These are phyloP conservation scores for Neurospora tetraspora DNA, from an alignment of 495 filamentous ascomycete genomes.

Conservation along the genomic window DNA sequence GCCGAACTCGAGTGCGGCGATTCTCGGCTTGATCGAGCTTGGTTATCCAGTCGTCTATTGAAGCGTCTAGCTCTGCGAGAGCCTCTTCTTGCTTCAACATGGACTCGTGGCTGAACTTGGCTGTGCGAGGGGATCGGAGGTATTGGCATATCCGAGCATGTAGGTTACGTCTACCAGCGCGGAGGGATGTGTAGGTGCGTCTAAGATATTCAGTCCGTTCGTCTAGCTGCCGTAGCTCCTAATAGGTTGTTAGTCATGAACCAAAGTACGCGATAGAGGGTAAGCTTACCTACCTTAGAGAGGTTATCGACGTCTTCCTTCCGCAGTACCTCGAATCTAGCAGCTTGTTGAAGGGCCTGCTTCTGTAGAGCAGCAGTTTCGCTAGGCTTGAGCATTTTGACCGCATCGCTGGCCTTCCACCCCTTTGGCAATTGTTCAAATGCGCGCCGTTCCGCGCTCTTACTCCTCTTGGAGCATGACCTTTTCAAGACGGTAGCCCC, in stretches of 20 bases:
- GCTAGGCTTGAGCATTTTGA: conserved; percentile 29
- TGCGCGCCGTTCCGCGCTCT: conserved; percentile 37
- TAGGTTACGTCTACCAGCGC: conserved; percentile 55
- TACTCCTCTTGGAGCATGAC: conserved; percentile 27
- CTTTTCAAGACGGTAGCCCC: conserved; percentile 24
- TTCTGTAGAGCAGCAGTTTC: conserved; percentile 47
- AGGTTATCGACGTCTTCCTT: conserved; percentile 56
- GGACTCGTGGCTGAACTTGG: conserved; percentile 55
- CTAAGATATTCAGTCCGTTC: conserved; percentile 62
- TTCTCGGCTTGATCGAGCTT: conserved; percentile 72
- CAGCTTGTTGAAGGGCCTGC: conserved; percentile 54
- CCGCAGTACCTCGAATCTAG: conserved; percentile 57
- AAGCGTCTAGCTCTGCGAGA: conserved; percentile 57
- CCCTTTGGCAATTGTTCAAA: conserved; percentile 50
- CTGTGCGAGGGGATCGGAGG: conserved; percentile 49
- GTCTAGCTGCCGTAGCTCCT: conserved; percentile 62
- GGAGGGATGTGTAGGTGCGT: conserved; percentile 56
- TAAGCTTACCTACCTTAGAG: conserved; percentile 46
- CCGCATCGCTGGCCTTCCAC: conserved; percentile 42
- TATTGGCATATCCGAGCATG: conserved; percentile 61
- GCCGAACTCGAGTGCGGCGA: conserved; percentile 54
- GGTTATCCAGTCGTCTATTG: conserved; percentile 63
- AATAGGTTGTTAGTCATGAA: background rate
- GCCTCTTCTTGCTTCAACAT: conserved; percentile 69
- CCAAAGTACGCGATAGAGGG: background rate